phyloP scores from a whole-genome alignment of 2,329 filamentous ascomycete genomes.

The Scorias spongiosa region DNA sequence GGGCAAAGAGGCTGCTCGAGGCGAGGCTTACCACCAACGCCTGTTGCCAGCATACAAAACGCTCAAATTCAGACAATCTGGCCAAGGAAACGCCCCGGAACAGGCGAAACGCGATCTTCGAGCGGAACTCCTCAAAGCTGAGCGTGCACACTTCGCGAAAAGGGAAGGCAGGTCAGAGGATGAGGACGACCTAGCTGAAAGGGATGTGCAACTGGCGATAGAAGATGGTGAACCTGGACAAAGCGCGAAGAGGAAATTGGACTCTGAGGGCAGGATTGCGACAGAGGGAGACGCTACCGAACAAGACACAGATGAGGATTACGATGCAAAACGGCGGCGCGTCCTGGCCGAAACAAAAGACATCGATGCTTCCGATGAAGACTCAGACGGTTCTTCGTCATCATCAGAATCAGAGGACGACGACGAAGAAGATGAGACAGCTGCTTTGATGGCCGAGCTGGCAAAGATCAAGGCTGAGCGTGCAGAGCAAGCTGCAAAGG shows the following conservation, averaged over 20 bases:
- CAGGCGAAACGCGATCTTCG: conserved; percentile 60
- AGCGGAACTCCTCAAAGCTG: conserved; percentile 76
- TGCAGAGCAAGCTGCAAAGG: conserved; percentile 63
- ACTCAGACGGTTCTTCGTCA: conserved; percentile 24
- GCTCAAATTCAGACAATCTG: conserved; percentile 78
- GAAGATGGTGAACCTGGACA: conserved; percentile 29
- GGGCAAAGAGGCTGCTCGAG: conserved; percentile 87
- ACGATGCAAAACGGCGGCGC: conserved; percentile 67
- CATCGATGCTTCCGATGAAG: conserved; percentile 62
- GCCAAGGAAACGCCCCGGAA: conserved; percentile 75
- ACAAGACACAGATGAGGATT: conserved; percentile 44
- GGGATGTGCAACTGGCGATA: conserved; percentile 26
- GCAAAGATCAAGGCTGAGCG: conserved; percentile 86
- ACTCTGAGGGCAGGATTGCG: conserved; percentile 26
- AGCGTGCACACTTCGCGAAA: conserved; percentile 77
- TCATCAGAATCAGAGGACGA: conserved; percentile 42
- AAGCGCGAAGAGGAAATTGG: conserved; percentile 48
- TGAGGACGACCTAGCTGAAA: conserved; percentile 17
- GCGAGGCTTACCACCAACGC: conserved; percentile 89
- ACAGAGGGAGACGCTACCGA: conserved; percentile 22
- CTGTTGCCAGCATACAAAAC: conserved; percentile 86
- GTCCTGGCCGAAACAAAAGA: conserved; percentile 79
- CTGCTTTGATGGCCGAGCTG: conserved; percentile 78
- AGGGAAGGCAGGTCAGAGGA: conserved; percentile 46
- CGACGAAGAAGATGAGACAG: conserved; percentile 65